Evolutionary conservation across 371 early-diverging fungal species (phyloP), one percentile per base, ranked within the genome.

Genomic region (Catenaria anguillulae): DNA sequence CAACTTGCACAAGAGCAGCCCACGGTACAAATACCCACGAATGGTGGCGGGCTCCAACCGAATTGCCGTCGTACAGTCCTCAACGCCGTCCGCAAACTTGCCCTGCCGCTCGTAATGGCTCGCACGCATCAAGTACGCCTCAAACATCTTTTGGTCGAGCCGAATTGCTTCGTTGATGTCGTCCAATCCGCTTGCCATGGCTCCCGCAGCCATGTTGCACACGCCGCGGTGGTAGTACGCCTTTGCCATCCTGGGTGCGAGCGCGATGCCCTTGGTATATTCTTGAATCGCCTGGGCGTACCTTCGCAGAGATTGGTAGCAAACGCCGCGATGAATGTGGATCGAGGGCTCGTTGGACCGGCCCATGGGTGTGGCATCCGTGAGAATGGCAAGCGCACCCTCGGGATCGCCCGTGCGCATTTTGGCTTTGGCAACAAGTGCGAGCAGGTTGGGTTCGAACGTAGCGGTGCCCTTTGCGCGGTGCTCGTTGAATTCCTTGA

Each of bases 191-290:
- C 29, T 23, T 40, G 62, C 33, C 8, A 54, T 43, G 54, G 74
- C 66, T 5, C 65, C 65, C 56, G 68, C 62, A 48, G 68, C 67
- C 24, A 78, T 59, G 50, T 70, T 72, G 64, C 76, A 77, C 33
- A 73, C 37, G 23, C 77, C 75, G 4, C 79, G 69, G 56, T 77
- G 76, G 58, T 73, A 77, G 62, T 75, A 75, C 0, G 77, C 79
- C 68, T 62, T 75, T 1, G 79, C 63, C 61, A 67, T 76, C 5
- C 34, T 36, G 21, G 79, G 70, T 37, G 64, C 67, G 23, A 72
- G 54, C 0, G 33, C 34, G 33, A 79, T 65, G 56, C 76, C 72
- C 35, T 63, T 65, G 17, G 72, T 65, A 60, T 75, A 76, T 50
- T 77, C 73, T 6, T 50, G 56, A 2, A 62, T 42, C 17, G 78